These are phyloP conservation scores for Spathaspora sp. DNA, from an alignment of 805 yeast genomes.

Conservation along the genomic window DNA sequence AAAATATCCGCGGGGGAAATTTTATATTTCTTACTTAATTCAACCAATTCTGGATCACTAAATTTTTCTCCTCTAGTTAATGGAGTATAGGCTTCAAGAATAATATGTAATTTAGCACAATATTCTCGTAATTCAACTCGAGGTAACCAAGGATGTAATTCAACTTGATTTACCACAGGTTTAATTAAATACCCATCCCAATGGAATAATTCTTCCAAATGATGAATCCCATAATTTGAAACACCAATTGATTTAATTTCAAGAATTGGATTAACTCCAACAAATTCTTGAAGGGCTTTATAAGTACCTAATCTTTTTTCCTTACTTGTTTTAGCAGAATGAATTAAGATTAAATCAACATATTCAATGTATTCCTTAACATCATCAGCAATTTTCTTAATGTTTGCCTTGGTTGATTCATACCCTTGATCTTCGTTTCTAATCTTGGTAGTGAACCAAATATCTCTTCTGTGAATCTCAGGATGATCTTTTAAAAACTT, in stretches of 20 bases:
- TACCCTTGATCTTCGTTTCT: slow-evolving; percentile 29
- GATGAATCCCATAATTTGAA: slow-evolving; percentile 64
- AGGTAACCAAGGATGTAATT: slow-evolving; percentile 50
- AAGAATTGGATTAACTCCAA: slow-evolving; percentile 44
- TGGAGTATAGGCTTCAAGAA: slow-evolving; percentile 78
- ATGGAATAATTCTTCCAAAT: slow-evolving; percentile 54
- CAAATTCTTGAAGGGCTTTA: slow-evolving; percentile 72
- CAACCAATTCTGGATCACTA: slow-evolving; percentile 48
- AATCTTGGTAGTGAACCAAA: slow-evolving; percentile 37
- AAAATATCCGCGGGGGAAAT: slow-evolving; percentile 60
- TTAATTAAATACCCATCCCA: slow-evolving; percentile 47
- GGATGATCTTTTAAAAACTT: slow-evolving; percentile 48
- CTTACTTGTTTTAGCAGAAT: slow-evolving; percentile 46
- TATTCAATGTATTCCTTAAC: slow-evolving; percentile 30
- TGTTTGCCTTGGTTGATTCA: slow-evolving; percentile 28
- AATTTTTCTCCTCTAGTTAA: slow-evolving; percentile 61
- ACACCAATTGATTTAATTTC: slow-evolving; percentile 69
- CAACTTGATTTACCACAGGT: slow-evolving; percentile 76
- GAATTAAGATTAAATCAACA: slow-evolving; percentile 42
- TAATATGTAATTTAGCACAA: slow-evolving; percentile 52
- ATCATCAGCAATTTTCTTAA: slow-evolving; percentile 24
- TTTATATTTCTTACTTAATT: slow-evolving; percentile 46
- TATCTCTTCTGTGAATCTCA: slow-evolving; percentile 22
- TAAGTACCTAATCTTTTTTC: slow-evolving; percentile 57
- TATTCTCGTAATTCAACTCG: slow-evolving; percentile 56